Evolutionary conservation across 176 grass and related monocot species (phyloP).

Genomic region (Cenchrus purpureus): DNA sequence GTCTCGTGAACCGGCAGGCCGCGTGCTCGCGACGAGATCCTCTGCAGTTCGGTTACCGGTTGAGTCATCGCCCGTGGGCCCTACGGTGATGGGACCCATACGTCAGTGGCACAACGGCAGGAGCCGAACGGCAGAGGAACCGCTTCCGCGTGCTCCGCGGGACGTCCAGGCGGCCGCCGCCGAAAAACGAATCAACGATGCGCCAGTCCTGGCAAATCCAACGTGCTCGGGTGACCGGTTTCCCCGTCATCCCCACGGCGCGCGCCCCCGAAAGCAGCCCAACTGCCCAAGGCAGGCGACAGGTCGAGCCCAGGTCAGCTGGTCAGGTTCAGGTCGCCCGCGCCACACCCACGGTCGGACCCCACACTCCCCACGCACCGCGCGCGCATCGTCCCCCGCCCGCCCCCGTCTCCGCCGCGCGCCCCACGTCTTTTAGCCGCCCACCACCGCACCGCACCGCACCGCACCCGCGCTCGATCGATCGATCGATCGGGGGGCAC

Average conservation of each 20-base stretch:
- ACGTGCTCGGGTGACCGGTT: background rate
- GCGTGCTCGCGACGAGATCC: too few relatives aligned
- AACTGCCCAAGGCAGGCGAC: background rate
- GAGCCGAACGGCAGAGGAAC: too few relatives aligned
- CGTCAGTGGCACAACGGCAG: too few relatives aligned
- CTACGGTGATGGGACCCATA: too few relatives aligned
- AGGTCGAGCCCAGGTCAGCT: background rate
- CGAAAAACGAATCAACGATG: too few relatives aligned
- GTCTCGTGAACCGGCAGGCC: too few relatives aligned
- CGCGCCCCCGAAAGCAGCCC: background rate
- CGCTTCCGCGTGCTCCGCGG: too few relatives aligned
- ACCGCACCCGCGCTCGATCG: background rate
- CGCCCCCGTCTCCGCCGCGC: background rate
- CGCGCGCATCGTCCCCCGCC: background rate
- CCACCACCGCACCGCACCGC: background rate
- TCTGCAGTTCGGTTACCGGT: too few relatives aligned
- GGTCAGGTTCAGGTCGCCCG: background rate
- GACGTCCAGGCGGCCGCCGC: too few relatives aligned
- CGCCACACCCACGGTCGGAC: background rate
- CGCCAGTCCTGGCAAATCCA: background rate
- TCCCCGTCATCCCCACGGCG: background rate
- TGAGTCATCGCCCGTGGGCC: too few relatives aligned
- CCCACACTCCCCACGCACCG: background rate
- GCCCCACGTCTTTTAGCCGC: slow-evolving; percentile 1
- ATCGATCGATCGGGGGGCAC: background rate